Conservation (phyloP, 495 filamentous ascomycete genomes). For the Podospora didyma region DNA sequence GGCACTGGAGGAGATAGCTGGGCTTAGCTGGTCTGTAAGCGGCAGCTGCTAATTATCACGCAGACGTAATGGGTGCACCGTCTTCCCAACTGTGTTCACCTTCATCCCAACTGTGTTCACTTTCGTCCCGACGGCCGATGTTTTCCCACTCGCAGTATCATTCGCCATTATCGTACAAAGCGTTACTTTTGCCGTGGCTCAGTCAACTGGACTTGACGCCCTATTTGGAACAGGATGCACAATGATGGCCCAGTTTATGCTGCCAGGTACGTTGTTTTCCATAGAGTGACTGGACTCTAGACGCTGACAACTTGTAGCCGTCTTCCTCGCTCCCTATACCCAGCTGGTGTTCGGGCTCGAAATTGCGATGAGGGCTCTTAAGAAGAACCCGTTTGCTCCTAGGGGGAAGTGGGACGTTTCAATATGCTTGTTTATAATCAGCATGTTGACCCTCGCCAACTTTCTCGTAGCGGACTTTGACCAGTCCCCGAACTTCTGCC, state of each 20-base stretch:
- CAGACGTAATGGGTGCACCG: constrained; percentile 32
- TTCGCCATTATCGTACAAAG: constrained; percentile 43
- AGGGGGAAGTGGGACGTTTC: constrained; percentile 40
- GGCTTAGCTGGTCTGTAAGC: neutral
- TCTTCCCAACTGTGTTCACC: constrained; percentile 36
- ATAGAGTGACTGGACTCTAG: neutral
- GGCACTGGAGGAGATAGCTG: neutral
- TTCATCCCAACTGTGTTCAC: constrained; percentile 40
- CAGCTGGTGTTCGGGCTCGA: constrained; percentile 44
- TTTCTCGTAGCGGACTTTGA: constrained; percentile 42
- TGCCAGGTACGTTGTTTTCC: constrained; percentile 37
- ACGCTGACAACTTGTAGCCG: constrained; percentile 30
- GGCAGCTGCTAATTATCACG: constrained; percentile 3
- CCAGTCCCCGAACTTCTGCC: constrained; percentile 36
- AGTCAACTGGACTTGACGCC: constrained; percentile 37
- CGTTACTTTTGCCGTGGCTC: constrained; percentile 41
- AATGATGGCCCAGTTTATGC: constrained; percentile 40
- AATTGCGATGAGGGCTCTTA: constrained; percentile 36
- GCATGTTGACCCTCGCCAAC: constrained; percentile 32
- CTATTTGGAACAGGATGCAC: constrained; percentile 39
- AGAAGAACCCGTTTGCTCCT: constrained; percentile 33
- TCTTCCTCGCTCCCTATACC: constrained; percentile 46
- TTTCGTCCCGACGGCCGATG: constrained; percentile 36
- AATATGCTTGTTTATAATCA: constrained; percentile 38
- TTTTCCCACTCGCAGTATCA: constrained; percentile 44